Evolutionary conservation across 2,329 filamentous ascomycete genomes (phyloP).

Genomic region (Paraconiothyrium sp.): DNA sequence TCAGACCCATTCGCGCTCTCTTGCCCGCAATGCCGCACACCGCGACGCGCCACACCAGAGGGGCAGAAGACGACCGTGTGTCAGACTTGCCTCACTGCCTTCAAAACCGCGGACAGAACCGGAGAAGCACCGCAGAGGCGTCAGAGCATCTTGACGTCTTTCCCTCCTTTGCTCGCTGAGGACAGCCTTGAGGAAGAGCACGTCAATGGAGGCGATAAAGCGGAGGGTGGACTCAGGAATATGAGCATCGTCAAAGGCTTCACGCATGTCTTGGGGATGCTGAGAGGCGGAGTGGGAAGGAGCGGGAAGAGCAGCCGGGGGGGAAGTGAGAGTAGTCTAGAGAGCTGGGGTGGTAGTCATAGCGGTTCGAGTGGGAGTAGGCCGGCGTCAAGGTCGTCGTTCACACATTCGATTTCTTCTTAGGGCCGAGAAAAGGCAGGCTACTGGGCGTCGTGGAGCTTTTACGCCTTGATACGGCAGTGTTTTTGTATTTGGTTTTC

Average conservation of each 20-base stretch:
- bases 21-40: conserved; percentile 11
- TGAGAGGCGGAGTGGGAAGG: background rate
- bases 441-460: background rate
- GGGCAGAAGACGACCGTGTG: conserved; percentile 16
- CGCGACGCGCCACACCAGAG: background rate
- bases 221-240: background rate
- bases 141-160: conserved; percentile 18
- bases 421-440: background rate
- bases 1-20: background rate
- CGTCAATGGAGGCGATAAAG: background rate
- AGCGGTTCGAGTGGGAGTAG: background rate
- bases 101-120: conserved; percentile 12
- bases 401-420: background rate
- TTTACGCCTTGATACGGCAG: background rate
- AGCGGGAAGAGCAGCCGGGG: background rate
- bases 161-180: conserved; percentile 23
- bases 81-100: conserved; percentile 17
- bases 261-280: background rate
- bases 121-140: background rate
- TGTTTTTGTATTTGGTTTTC: background rate
- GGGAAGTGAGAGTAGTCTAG: background rate
- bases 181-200: background rate
- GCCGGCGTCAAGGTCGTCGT: background rate
- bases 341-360: background rate
- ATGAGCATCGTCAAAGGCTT: background rate